These are phyloP conservation scores for Paramecium primaurelia DNA, from an alignment of 73 alveolate species.

Conservation along the genomic window DNA sequence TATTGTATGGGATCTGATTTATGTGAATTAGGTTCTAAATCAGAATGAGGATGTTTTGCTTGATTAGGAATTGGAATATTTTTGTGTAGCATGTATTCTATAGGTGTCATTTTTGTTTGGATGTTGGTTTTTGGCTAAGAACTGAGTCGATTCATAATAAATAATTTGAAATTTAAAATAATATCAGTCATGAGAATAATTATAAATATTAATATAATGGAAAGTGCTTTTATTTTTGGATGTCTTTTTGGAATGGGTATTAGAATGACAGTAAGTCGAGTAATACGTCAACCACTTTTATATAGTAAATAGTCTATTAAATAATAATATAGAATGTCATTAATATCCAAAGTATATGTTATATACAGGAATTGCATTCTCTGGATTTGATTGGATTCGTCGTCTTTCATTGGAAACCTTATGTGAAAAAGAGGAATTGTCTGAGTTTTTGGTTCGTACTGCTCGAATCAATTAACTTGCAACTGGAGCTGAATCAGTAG, in stretches of 20 bases:
- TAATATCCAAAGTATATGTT: not conserved
- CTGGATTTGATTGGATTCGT: constrained; percentile 32
- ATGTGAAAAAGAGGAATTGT: constrained; percentile 13
- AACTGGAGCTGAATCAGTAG: not conserved
- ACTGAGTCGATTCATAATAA: not conserved
- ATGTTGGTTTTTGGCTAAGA: not conserved
- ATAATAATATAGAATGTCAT: not conserved
- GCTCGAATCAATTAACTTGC: not conserved
- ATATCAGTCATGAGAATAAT: not conserved
- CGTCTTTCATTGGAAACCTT: not conserved
- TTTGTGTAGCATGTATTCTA: not conserved
- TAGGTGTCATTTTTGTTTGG: not conserved
- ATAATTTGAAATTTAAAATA: not conserved
- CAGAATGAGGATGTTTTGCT: not conserved
- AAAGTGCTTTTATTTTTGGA: constrained; percentile 36
- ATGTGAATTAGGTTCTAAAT: not conserved
- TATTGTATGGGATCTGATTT: not conserved
- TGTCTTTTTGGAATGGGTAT: not conserved
- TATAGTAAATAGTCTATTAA: not conserved
- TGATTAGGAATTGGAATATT: not conserved
- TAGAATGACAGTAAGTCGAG: not conserved
- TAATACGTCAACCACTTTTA: not conserved
- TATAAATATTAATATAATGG: not conserved
- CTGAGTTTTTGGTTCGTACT: not conserved
- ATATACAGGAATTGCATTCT: not conserved